Percentiles rank a stretch among this genome's conserved stretches.
Evolutionary conservation across 805 yeast species (phyloP).

Genomic region (Wickerhamiella lipophila): DNA sequence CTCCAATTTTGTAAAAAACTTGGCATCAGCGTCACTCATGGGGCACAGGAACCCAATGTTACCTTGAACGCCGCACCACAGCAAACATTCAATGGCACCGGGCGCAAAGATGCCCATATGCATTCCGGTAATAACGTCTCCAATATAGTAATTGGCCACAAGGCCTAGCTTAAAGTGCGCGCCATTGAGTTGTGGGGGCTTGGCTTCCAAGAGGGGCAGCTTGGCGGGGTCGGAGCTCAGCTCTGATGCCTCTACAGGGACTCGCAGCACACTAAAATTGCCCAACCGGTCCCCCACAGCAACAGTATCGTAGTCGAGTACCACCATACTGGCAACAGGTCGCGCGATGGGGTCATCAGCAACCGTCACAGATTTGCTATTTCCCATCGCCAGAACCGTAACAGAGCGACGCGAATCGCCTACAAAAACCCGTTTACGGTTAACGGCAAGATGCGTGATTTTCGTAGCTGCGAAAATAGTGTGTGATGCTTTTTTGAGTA

Average conservation of each 20-base stretch:
- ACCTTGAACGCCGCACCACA: constrained; percentile 73
- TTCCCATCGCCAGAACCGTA: constrained; percentile 39
- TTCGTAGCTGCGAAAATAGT: constrained; percentile 34
- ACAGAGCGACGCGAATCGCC: constrained; percentile 66
- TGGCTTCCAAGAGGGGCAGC: constrained; percentile 31
- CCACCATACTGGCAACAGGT: constrained; percentile 45
- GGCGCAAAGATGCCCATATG: constrained; percentile 39
- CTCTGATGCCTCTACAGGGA: constrained; percentile 39
- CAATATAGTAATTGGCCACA: constrained; percentile 47
- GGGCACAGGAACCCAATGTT: constrained; percentile 67
- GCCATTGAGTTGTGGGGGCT: constrained; percentile 34
- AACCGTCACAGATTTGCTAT: constrained; percentile 42
- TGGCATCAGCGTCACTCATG: constrained; percentile 45
- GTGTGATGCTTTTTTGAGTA: constrained; percentile 52
- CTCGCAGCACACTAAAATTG: constrained; percentile 53
- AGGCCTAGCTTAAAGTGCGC: constrained; percentile 34
- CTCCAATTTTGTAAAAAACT: constrained; percentile 46
- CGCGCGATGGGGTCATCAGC: constrained; percentile 60
- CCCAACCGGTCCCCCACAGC: constrained; percentile 85
- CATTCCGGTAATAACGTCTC: constrained; percentile 60
- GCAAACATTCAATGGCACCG: constrained; percentile 53
- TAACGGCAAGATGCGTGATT: constrained; percentile 43
- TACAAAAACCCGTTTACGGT: constrained; percentile 48
- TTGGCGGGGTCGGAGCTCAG: constrained; percentile 40
- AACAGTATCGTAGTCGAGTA: constrained; percentile 64